A percentile compares a stretch with the other conserved stretches of the same genome.
These are phyloP conservation scores for Fennellomyces sp. DNA, from an alignment of 371 early-diverging fungal species.

Conservation along the genomic window DNA sequence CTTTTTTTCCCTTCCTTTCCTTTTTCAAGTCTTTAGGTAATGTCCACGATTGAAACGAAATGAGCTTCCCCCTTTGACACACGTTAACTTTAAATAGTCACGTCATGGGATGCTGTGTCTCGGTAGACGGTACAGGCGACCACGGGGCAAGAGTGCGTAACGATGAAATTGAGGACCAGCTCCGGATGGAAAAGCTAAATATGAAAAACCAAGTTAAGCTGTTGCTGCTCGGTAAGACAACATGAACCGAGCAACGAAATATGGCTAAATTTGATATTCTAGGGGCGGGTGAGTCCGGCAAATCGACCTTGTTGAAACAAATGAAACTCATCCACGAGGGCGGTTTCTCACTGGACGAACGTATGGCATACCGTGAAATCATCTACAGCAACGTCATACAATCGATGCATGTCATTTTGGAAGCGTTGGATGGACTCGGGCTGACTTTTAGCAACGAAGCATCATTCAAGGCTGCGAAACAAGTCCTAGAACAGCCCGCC, in stretches of 20 bases:
- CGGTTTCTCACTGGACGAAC: conserved; percentile 86
- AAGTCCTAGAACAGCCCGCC: conserved; percentile 60
- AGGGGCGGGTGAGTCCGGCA: conserved; percentile 98
- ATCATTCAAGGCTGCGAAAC: conserved; percentile 60
- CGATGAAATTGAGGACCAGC: conserved; percentile 88
- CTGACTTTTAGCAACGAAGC: conserved; percentile 64
- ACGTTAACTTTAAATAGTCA: not conserved
- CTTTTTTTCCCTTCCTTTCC: not conserved
- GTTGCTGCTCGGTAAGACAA: conserved; percentile 82
- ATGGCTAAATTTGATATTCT: not conserved
- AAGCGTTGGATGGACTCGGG: conserved; percentile 82
- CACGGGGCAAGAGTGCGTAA: conserved; percentile 53
- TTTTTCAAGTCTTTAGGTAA: not conserved
- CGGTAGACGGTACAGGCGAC: conserved; percentile 82
- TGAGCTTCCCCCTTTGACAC: conserved; percentile 3
- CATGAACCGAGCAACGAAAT: not conserved
- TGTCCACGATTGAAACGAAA: not conserved
- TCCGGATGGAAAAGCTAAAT: conserved; percentile 78
- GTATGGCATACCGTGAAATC: conserved; percentile 86
- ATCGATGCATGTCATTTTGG: conserved; percentile 88
- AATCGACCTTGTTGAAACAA: conserved; percentile 95
- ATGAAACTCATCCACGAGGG: conserved; percentile 95
- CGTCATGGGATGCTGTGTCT: conserved; percentile 91
- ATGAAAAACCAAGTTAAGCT: conserved; percentile 93
- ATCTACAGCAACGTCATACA: conserved; percentile 91